A percentile compares a stretch with the other conserved stretches of the same genome.
phyloP scores from a whole-genome alignment of 306 rosid genomes.

The Macrotyloma uniflorum region DNA sequence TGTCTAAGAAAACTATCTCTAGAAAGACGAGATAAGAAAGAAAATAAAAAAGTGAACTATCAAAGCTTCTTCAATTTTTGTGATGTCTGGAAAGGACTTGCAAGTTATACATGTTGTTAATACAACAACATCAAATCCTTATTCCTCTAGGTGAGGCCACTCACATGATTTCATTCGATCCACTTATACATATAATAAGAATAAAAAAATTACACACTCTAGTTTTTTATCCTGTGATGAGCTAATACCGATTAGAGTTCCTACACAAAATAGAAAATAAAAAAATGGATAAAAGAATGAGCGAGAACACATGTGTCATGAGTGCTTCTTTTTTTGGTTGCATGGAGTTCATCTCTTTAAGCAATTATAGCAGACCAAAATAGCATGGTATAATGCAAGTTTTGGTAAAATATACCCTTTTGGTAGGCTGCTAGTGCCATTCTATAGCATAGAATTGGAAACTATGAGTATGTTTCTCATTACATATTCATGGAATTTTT shows the following conservation, averaged over 20 bases:
- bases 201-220: neutral
- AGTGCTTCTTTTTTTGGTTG: slow-evolving; percentile 1
- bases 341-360: neutral
- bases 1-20: neutral
- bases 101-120: neutral
- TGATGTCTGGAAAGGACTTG: slow-evolving; percentile 12
- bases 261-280: neutral
- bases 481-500: neutral
- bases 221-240: slow-evolving; percentile 15
- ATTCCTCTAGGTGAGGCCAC: neutral
- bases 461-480: neutral
- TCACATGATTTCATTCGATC: neutral
- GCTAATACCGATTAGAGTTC: slow-evolving; percentile 3
- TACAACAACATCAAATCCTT: neutral
- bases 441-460: slow-evolving; percentile 14
- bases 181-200: neutral
- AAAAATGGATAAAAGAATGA: slow-evolving; percentile 5
- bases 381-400: neutral
- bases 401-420: neutral
- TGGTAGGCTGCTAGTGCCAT: slow-evolving; percentile 6
- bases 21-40: neutral
- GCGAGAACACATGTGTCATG: neutral
- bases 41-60: neutral
- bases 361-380: neutral
- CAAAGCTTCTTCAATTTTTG: slow-evolving; percentile 16